Base-by-base conservation (phyloP, 2,329 filamentous ascomycete species). In the Colletotrichum caudatum region DNA sequence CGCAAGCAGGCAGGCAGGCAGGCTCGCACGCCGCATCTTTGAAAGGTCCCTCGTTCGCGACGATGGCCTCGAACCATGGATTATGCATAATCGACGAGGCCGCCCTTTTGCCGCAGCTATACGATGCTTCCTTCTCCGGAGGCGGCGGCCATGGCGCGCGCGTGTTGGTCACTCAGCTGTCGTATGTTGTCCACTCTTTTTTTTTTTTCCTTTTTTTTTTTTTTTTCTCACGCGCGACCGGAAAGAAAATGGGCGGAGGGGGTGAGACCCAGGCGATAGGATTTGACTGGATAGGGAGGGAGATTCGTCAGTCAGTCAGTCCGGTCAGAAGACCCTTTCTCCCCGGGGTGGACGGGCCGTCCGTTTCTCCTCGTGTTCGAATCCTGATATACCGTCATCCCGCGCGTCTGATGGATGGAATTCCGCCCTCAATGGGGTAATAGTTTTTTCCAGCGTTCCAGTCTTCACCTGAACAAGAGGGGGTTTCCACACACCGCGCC, bases 291-390 rank as follows among this genome's bases (percentile, higher is more conserved):
- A 16, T 12, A 29, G 29, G 44, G 20, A 35, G 60, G 48, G 60
- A 53, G 35, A 44, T 26, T 54, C 33, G 29, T 18, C 50, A 53
- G 33, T 20, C 44, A 41, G 1, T 16, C 41, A 41, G 39, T 18
- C 39, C 46, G 5, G 46, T 48, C 46, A 57, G 35, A 39, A 39
- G n/a, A 62, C 33, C 29, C 12, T 11, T 29, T 18, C 50, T 20
- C 33, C 29, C 58, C 6, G 18, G 46, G 59, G 46, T 18, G 20
- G 46, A 53, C n/a, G 33, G 37, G 35, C 54, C 20, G 54, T 57
- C n/a, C 60, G 60, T 35, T 39, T 51, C 44, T 44, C 60, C 46
- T 53, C 60, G 46, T 51, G 44, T 62, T 62, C 53, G 46, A 37
- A 12, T 26, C 37, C 26, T 29, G 26, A 33, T 53, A 33, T 20